Conservation (phyloP, 179 eudicot species). For the Silene vulgaris region DNA sequence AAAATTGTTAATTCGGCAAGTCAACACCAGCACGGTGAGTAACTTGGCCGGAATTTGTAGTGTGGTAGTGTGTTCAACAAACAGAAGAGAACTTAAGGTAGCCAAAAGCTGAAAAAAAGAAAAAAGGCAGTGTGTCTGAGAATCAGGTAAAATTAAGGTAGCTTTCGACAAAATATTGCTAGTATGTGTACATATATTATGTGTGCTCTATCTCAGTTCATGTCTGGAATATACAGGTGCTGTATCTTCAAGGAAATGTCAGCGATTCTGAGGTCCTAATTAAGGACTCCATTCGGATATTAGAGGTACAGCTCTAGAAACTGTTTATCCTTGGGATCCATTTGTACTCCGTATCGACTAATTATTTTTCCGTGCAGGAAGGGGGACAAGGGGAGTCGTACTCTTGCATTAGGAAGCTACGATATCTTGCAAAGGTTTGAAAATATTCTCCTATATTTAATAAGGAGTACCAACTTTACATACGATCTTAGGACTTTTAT, state of each 20-base stretch:
- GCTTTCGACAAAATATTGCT: background rate
- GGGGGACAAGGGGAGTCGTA: constrained; percentile 76
- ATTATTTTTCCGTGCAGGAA: constrained; percentile 41
- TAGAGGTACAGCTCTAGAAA: constrained; percentile 52
- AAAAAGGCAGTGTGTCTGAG: too few relatives aligned
- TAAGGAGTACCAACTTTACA: background rate
- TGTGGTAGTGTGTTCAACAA: too few relatives aligned
- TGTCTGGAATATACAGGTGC: constrained; percentile 40
- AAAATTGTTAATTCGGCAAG: too few relatives aligned
- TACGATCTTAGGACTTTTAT: background rate
- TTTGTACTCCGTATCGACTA: constrained; percentile 7
- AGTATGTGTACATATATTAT: background rate
- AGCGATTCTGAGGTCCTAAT: constrained; percentile 70
- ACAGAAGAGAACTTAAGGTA: too few relatives aligned
- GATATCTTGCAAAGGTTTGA: constrained; percentile 77
- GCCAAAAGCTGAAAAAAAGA: too few relatives aligned
- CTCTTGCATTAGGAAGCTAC: constrained; percentile 67
- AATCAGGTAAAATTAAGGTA: background rate
- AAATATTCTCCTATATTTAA: constrained; percentile 3
- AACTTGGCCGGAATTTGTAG: too few relatives aligned
- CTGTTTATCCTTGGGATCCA: background rate
- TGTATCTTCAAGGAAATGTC: constrained; percentile 66
- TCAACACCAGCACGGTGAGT: too few relatives aligned
- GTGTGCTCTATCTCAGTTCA: constrained; percentile 11
- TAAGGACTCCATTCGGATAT: constrained; percentile 62